phyloP scores from a whole-genome alignment of 116 monocot species.

The Thalassia testudinum region DNA sequence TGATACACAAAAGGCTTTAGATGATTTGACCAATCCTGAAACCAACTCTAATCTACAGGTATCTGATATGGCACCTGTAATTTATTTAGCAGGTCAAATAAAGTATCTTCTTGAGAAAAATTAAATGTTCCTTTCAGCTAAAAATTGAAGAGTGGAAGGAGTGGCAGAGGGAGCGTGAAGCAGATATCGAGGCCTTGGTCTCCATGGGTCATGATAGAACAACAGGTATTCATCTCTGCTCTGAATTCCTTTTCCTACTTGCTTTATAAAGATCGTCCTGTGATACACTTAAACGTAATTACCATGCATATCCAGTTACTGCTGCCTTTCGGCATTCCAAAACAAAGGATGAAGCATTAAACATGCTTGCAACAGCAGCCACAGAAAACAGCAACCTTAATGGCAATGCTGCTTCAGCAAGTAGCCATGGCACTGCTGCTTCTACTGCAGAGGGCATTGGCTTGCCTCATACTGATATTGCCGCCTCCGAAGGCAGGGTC shows the following conservation, averaged over 20 bases:
- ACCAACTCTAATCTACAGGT: slow-evolving; percentile 64
- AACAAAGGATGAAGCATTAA: slow-evolving; percentile 1
- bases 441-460: background rate
- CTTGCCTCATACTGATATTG: background rate
- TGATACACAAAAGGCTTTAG: slow-evolving; percentile 66
- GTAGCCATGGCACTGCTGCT: background rate
- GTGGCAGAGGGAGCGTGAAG: background rate
- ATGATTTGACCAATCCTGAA: slow-evolving; percentile 77
- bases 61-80: background rate
- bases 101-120: background rate
- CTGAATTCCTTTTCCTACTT: background rate
- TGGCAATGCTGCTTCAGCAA: slow-evolving; percentile 3
- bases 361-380: background rate
- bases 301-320: background rate
- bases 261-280: background rate
- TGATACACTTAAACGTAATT: background rate
- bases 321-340: background rate
- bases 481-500: background rate
- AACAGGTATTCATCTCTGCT: slow-evolving; percentile 11
- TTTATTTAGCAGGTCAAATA: background rate
- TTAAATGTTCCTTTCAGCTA: slow-evolving; percentile 10
- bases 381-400: background rate
- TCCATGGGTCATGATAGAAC: slow-evolving; percentile 15
- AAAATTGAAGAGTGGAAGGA: slow-evolving; percentile 9
- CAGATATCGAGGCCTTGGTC: slow-evolving; percentile 7